Evolutionary conservation across 2,329 filamentous ascomycete species (phyloP).

Genomic region (Pseudocercospora vitis): DNA sequence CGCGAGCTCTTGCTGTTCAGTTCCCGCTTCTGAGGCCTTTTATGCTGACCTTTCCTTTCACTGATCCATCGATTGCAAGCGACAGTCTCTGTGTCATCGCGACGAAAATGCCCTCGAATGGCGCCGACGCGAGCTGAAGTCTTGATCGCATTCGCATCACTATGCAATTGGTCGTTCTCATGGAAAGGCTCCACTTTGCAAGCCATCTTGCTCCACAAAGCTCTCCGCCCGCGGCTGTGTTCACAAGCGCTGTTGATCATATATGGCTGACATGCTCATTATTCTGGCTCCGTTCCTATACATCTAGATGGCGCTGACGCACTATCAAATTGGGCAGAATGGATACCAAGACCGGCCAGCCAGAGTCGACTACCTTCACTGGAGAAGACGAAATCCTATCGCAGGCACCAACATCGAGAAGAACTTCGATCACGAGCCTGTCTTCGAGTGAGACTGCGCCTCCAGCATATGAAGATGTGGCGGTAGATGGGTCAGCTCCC

Average conservation of each 20-base stretch:
- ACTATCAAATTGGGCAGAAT: conserved; percentile 8
- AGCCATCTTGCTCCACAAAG: neutral
- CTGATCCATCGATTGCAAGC: too few species aligned
- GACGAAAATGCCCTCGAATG: too few species aligned
- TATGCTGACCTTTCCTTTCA: neutral
- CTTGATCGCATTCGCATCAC: neutral
- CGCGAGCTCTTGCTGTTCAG: neutral
- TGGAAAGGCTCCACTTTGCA: neutral
- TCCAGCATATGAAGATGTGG: conserved; percentile 20
- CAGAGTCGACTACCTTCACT: neutral
- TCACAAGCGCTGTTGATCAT: neutral
- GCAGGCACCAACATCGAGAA: conserved; percentile 10
- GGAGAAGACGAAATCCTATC: conserved; percentile 13
- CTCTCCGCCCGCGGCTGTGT: neutral
- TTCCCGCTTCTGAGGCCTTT: neutral
- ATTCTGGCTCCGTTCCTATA: too few species aligned
- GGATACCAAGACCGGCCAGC: conserved; percentile 1
- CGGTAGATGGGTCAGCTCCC: conserved; percentile 5
- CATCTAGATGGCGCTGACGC: too few species aligned
- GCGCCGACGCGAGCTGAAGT: neutral
- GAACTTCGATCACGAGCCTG: conserved; percentile 12
- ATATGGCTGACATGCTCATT: neutral
- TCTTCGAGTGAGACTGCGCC: conserved; percentile 11
- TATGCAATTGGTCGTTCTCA: neutral
- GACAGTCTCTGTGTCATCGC: too few species aligned